Evolutionary conservation across 352 stramenopile genomes (phyloP), one percentile per base, ranked within the genome.

Genomic region (Blastocystis sp.): DNA sequence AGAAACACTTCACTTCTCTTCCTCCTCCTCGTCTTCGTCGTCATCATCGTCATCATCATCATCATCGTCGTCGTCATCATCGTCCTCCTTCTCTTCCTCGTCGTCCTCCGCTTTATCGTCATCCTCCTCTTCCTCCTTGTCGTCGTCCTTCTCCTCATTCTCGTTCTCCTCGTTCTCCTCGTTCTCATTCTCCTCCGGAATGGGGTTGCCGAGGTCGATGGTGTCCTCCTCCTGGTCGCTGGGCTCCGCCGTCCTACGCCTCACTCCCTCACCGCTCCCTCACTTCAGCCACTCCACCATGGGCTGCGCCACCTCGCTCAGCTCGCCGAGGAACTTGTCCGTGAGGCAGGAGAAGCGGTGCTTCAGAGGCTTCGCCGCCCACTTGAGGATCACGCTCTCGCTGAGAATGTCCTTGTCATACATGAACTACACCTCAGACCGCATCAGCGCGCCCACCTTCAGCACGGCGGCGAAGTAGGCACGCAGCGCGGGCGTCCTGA

Each of bases 371-470:
- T 93, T 91, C n/a, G 91, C 92, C 0, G 90, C 41, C 90, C 95
- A 95, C 1, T 92, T 90, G 4, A 95, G 91, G 21, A 94, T 93
- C 41, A 93, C 94, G 67, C 95, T 93, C 63, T 96, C 91, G 35
- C 93, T 94, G 88, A 95, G 94, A 79, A 95, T 93, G 71, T 96
- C 94, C 88, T 95, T 93, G 61, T 96, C 93, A 61, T 95, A 92
- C 26, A 95, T 69, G 1, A 95, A 91, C 92, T 96, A 26, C 9
- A 29, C 24, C 50, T 77, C 29, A 77, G 24, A 16, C 45, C 55
- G 13, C 24, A 55, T 45, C 37, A 45, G 37, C 35, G 9, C 10
- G 24, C 33, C 3, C 50, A 77, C 66, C 45, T 85, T 96, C 50
- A 95, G 90, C n/a, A 96, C 90, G 41, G 95, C 93, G 33, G 94